phyloP scores from a whole-genome alignment of 2,329 filamentous ascomycete genomes.

The Tolypocladium amazonense region DNA sequence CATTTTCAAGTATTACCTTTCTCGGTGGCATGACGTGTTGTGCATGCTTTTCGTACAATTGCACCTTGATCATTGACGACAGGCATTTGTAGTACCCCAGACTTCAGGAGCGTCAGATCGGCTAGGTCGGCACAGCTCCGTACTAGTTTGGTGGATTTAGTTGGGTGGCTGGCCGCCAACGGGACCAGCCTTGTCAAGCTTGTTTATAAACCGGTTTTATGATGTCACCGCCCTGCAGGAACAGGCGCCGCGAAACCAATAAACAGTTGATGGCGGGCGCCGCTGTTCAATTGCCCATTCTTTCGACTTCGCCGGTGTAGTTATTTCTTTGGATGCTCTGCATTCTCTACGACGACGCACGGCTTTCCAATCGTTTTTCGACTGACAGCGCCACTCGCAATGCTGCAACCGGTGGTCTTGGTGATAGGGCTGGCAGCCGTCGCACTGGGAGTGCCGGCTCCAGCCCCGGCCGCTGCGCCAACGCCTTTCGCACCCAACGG shows the following conservation, averaged over 20 bases:
- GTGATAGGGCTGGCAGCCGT: neutral
- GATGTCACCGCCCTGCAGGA: slow-evolving; percentile 1
- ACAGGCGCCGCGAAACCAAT: neutral
- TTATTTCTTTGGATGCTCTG: neutral
- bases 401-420: neutral
- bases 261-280: neutral
- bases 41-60: neutral
- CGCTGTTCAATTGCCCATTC: neutral
- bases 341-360: neutral
- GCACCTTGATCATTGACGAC: neutral
- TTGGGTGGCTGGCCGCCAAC: neutral
- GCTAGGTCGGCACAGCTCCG: neutral
- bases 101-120: neutral
- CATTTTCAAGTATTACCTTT: neutral
- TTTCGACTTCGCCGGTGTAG: neutral
- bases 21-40: neutral
- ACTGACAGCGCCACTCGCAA: neutral
- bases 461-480: neutral
- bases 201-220: neutral
- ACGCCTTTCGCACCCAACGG: neutral
- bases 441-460: neutral
- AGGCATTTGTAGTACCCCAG: neutral
- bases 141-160: neutral
- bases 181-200: neutral
- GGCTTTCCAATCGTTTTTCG: neutral